Evolutionary conservation across 83 land plant genomes (phyloP).

Genomic region (Picea abies): DNA sequence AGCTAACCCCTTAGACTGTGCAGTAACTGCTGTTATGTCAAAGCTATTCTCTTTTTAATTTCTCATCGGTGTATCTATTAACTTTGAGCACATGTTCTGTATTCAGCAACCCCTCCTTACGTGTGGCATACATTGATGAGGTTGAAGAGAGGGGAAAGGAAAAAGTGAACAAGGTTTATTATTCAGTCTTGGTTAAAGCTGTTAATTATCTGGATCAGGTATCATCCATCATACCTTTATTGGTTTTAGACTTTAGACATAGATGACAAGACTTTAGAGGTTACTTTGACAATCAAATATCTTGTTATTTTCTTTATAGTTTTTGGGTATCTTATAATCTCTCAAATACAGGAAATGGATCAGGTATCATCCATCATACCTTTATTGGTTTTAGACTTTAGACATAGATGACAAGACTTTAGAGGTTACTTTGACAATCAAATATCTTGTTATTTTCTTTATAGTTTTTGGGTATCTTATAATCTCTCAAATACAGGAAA

Average conservation of each 20-base stretch:
- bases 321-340: background rate
- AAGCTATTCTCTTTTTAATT: background rate
- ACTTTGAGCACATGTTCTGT: background rate
- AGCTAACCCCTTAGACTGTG: too few relatives aligned
- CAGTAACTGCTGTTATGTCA: background rate
- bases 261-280: background rate
- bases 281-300: background rate
- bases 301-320: background rate
- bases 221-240: background rate
- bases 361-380: conserved; percentile 44
- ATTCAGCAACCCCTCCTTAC: conserved; percentile 75
- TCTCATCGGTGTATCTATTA: background rate
- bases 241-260: background rate
- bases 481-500: conserved; percentile 40
- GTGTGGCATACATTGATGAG: conserved; percentile 91
- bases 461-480: background rate
- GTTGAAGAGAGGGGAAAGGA: conserved; percentile 74
- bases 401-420: background rate
- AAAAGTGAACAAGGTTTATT: conserved; percentile 66
- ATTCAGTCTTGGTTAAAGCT: conserved; percentile 83
- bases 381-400: background rate
- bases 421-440: background rate
- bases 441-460: background rate
- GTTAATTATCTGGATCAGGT: conserved; percentile 82
- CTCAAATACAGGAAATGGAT: conserved; percentile 55